Base-by-base conservation (phyloP, 2,329 filamentous ascomycete genomes). In the Aspergillus felis region DNA sequence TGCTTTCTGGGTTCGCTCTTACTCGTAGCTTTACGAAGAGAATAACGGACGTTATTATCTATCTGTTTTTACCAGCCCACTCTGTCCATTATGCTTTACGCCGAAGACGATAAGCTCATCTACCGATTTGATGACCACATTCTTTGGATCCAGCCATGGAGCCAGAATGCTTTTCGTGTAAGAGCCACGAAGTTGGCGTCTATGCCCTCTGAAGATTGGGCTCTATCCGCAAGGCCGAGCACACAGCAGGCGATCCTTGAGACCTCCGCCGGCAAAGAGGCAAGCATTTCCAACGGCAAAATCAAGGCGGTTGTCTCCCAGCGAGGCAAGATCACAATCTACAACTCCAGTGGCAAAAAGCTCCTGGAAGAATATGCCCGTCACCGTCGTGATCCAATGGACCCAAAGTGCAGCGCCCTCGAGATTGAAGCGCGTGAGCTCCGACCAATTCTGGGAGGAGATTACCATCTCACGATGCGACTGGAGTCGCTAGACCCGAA, bases 351-450 rank as follows among this genome's bases (percentile, higher is more conserved):
- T 1, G 77, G 76, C 38, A 74, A 73, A 27, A 64, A 76, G 10
- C 63, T 85, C 1, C 71, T 85, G 0, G 82, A 84, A 58, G 83
- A 85, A 60, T 84, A 81, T 64, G 71, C 76, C 29, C 78, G 83
- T 22, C 74, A 81, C 58, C 76, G 82, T 7, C 65, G 68, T 29
- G 82, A 87, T 58, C 72, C 79, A 2, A 66, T 68, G 4, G 84
- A 87, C 61, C 82, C 84, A 0, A 85, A 85, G 66, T 83, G 81
- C 69, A 85, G 82, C 60, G 79, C 84, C 0, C 71, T 87, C 2
- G 73, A 80, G 8, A 72, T 87, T 20, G 76, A 84, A 58, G 82
- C 83, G 1, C 81, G 85, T 20, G 84, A 87, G 66, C 83, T 86
- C 66, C 78, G 78, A 53, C 79, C 82, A 0, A 78, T 81, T 2